These are phyloP conservation scores for Coemansia sp. DNA, from an alignment of 192 early-diverging fungal genomes.

Conservation along the genomic window DNA sequence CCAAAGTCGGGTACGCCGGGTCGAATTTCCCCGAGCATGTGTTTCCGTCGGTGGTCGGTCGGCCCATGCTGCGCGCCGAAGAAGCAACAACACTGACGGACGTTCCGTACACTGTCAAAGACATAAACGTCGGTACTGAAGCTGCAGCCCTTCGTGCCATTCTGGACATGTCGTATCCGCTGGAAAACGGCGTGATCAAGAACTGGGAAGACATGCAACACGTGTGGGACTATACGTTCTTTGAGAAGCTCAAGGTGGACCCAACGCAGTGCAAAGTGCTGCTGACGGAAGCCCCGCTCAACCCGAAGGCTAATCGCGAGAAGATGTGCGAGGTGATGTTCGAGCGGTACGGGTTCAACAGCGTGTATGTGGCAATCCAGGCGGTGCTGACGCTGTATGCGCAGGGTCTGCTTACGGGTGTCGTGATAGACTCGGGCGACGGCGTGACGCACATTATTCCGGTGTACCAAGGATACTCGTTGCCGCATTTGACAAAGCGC, in stretches of 20 bases:
- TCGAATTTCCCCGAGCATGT: slow-evolving; percentile 94
- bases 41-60: slow-evolving; percentile 97
- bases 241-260: slow-evolving; percentile 86
- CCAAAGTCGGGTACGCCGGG: slow-evolving; percentile 94
- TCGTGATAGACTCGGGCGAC: slow-evolving; percentile 97
- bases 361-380: slow-evolving; percentile 96
- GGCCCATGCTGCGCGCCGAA: slow-evolving; percentile 96
- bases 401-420: slow-evolving; percentile 95
- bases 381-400: slow-evolving; percentile 95
- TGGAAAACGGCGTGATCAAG: slow-evolving; percentile 97
- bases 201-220: slow-evolving; percentile 98
- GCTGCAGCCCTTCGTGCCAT: slow-evolving; percentile 82
- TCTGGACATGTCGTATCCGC: slow-evolving; percentile 95
- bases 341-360: slow-evolving; percentile 93
- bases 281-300: slow-evolving; percentile 93
- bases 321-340: slow-evolving; percentile 99
- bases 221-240: slow-evolving; percentile 98
- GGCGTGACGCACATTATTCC: slow-evolving; percentile 97
- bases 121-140: slow-evolving; percentile 98
- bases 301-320: slow-evolving; percentile 97
- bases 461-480: slow-evolving; percentile 94
- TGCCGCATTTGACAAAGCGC: slow-evolving; percentile 93
- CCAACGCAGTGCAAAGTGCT: slow-evolving; percentile 86
- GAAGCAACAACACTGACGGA: slow-evolving; percentile 66
- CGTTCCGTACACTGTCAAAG: slow-evolving; percentile 64